These are phyloP conservation scores for Auricularia heimuer DNA, from an alignment of 768 basidiomycete species.

Conservation along the genomic window DNA sequence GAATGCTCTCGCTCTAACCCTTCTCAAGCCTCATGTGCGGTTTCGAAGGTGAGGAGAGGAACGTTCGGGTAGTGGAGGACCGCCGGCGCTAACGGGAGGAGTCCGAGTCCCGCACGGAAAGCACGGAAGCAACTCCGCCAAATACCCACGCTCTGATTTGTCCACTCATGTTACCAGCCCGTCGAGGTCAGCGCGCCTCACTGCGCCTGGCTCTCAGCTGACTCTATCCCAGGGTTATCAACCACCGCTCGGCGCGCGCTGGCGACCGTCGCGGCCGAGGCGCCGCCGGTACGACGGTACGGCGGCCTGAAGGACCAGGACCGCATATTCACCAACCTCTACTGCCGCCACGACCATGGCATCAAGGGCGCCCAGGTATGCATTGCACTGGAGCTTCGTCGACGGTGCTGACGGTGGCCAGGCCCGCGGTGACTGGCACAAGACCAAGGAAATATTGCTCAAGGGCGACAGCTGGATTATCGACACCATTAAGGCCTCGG, in stretches of 20 bases:
- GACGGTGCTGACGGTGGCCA: slow-evolving; percentile 19
- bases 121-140: too few species aligned
- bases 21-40: too few species aligned
- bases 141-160: too few species aligned
- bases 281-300: slow-evolving; percentile 78
- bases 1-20: too few species aligned
- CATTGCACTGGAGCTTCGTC: slow-evolving; percentile 2
- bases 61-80: too few species aligned
- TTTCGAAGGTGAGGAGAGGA: too few species aligned
- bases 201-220: too few species aligned
- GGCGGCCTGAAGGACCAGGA: slow-evolving; percentile 94
- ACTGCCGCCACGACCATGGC: slow-evolving; percentile 80
- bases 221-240: background rate
- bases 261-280: slow-evolving; percentile 59
- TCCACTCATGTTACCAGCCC: too few species aligned
- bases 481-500: slow-evolving; percentile 90
- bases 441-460: slow-evolving; percentile 88
- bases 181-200: too few species aligned
- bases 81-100: too few species aligned
- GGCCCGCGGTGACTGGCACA: slow-evolving; percentile 96
- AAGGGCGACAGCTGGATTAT: slow-evolving; percentile 99
- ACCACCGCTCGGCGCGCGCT: slow-evolving; percentile 21
- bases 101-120: too few species aligned
- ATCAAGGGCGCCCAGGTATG: slow-evolving; percentile 85
- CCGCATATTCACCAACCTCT: slow-evolving; percentile 88